phyloP scores from a whole-genome alignment of 169 alveolate genomes.

The Toxoplasma gondii region DNA sequence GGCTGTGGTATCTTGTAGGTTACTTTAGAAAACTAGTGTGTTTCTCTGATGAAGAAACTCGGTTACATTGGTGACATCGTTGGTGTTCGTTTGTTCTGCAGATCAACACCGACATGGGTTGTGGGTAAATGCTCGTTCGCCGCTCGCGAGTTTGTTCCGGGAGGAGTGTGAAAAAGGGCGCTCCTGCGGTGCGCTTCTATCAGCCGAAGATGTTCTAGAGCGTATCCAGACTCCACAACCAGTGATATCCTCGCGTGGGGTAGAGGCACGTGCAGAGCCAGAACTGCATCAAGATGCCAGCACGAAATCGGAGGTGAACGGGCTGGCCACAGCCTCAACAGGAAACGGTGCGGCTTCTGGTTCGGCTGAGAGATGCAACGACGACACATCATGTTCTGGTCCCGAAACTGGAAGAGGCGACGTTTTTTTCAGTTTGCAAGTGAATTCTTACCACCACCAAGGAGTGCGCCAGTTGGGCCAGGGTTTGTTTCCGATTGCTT shows the following conservation, averaged over 20 bases:
- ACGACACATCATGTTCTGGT: not conserved
- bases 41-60: too few species aligned
- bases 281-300: not conserved
- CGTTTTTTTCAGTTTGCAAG: not conserved
- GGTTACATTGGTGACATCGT: not conserved
- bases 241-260: not conserved
- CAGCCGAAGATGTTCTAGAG: not conserved
- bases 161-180: not conserved
- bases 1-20: too few species aligned
- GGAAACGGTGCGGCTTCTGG: not conserved
- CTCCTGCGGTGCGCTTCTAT: not conserved
- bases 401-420: not conserved
- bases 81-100: not conserved
- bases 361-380: not conserved
- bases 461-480: slow-evolving; percentile 43
- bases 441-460: slow-evolving; percentile 63
- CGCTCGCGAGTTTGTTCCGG: not conserved
- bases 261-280: not conserved
- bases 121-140: not conserved
- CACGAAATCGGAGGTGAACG: not conserved
- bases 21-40: too few species aligned
- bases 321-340: not conserved
- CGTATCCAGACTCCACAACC: not conserved
- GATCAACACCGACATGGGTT: slow-evolving; percentile 39
- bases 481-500: slow-evolving; percentile 43